phyloP scores from a whole-genome alignment of 208 protist genomes.

The Trypanosomatidae sp. region DNA sequence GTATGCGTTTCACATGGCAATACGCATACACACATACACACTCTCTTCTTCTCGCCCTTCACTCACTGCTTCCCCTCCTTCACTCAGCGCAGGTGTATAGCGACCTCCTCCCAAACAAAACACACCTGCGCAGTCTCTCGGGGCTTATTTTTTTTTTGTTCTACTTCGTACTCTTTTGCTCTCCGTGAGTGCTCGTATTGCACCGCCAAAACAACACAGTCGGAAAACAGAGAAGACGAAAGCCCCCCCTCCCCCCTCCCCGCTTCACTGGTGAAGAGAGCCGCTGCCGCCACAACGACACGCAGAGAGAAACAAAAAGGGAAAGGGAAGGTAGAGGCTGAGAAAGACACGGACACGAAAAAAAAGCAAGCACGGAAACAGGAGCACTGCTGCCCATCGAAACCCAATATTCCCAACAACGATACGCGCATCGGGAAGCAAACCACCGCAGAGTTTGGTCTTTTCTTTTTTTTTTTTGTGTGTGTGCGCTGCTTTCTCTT shows the following conservation, averaged over 20 bases:
- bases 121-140: background rate
- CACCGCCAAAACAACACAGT: background rate
- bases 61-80: background rate
- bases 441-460: background rate
- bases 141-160: background rate
- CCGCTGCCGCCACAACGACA: background rate
- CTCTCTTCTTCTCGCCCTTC: background rate
- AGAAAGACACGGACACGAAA: background rate
- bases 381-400: background rate
- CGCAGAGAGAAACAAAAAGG: background rate
- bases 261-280: background rate
- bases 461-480: background rate
- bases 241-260: background rate
- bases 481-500: background rate
- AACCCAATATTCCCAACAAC: background rate
- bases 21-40: background rate
- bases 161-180: background rate
- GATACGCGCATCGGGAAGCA: background rate
- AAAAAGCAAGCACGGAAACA: background rate
- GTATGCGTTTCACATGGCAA: background rate
- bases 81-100: too few species aligned
- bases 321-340: background rate
- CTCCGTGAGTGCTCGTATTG: background rate
- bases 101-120: background rate
- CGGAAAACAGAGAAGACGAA: background rate